Conservation (phyloP, 176 grass and related monocot genomes). For the Oryza officinalis region DNA sequence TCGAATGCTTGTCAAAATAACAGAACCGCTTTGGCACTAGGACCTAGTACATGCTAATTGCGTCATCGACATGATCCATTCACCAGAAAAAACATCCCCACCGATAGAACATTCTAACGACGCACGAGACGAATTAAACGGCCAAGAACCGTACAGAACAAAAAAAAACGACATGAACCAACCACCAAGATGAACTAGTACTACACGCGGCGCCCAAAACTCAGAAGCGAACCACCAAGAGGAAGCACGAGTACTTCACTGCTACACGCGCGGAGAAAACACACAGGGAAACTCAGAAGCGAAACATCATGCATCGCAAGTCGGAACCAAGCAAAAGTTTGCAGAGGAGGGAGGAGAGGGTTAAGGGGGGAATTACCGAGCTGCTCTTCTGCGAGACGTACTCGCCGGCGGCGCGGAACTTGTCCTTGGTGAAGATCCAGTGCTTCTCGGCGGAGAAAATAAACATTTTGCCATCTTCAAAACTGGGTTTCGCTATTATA, state of each 20-base stretch:
- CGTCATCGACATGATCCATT: not conserved
- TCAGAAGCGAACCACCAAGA: not conserved
- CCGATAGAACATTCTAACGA: not conserved
- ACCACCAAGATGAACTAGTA: not conserved
- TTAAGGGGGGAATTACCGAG: not conserved
- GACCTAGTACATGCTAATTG: not conserved
- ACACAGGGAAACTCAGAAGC: no score
- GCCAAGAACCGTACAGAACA: not conserved
- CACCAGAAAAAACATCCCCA: not conserved
- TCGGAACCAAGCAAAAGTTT: not conserved
- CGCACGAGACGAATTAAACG: not conserved
- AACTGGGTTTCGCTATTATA: no score
- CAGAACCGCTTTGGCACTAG: not conserved
- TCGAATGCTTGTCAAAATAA: not conserved
- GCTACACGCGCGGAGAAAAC: no score
- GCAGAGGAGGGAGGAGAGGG: not conserved
- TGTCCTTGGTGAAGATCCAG: constrained; percentile 67
- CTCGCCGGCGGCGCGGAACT: constrained; percentile 32
- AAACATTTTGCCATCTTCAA: no score
- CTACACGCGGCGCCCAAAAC: not conserved
- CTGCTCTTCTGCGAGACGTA: constrained; percentile 38
- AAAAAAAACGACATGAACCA: not conserved
- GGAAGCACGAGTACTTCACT: no score
- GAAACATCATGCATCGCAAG: no score
- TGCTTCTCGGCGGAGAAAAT: constrained; percentile 48